Conservation (phyloP, 176 grass and related monocot genomes). For the Cymbopogon citratus region DNA sequence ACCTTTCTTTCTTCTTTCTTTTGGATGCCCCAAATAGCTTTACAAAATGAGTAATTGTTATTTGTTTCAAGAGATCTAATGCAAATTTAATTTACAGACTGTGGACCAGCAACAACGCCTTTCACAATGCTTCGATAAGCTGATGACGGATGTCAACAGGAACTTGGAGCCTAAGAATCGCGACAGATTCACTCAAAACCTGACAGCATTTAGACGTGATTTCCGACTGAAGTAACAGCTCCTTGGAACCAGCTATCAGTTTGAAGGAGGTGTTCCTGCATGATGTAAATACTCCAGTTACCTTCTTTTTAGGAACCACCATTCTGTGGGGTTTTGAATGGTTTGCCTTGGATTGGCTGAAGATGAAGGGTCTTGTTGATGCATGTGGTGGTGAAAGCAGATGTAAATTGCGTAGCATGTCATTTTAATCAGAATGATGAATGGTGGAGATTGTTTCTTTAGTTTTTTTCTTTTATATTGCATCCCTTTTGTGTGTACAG, state of each 20-base stretch:
- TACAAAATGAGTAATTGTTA: no score
- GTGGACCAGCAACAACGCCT: conserved; percentile 83
- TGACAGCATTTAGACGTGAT: conserved; percentile 83
- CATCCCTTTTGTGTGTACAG: conserved; percentile 49
- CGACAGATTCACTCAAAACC: conserved; percentile 98
- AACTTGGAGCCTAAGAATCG: conserved; percentile 96
- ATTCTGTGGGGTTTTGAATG: background rate
- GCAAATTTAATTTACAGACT: conserved; percentile 45
- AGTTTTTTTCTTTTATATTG: background rate
- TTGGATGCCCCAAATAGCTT: no score
- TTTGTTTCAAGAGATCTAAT: conserved; percentile 14
- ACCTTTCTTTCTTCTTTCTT: no score
- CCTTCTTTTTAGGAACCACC: conserved; percentile 27
- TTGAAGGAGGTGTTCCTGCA: conserved; percentile 26
- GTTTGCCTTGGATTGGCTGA: conserved; percentile 30
- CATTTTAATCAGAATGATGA: conserved; percentile 24
- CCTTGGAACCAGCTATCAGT: conserved; percentile 3
- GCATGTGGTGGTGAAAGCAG: conserved; percentile 30
- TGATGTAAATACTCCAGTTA: conserved; percentile 50
- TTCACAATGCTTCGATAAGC: conserved; percentile 85
- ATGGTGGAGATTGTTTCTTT: conserved; percentile 18
- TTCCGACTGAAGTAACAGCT: conserved; percentile 74
- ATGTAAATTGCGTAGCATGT: conserved; percentile 36
- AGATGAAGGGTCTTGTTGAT: conserved; percentile 30
- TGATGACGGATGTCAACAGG: conserved; percentile 88